A percentile compares a stretch with the other conserved stretches of the same genome.
phyloP scores from a whole-genome alignment of 176 grass and related monocot species.

The Hyparrhenia diplandra region DNA sequence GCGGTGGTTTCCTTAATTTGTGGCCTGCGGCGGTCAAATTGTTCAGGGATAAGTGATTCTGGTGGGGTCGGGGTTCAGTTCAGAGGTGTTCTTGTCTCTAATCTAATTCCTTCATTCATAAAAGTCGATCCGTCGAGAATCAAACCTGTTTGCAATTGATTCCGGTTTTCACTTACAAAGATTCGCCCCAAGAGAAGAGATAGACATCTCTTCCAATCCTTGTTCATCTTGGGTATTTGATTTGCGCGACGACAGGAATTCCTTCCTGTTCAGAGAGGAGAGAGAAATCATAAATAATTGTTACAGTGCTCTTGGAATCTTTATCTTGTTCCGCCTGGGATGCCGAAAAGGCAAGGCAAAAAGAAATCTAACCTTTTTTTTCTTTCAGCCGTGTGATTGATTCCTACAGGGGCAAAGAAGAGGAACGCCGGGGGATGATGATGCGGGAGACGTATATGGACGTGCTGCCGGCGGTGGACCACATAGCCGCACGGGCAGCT shows the following conservation, averaged over 20 bases:
- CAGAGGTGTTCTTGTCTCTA: constrained; percentile 15
- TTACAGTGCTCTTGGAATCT: constrained; percentile 8
- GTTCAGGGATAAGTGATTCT: neutral
- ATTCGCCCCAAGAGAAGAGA: too few species aligned
- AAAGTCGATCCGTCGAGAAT: neutral
- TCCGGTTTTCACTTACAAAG: constrained; percentile 13
- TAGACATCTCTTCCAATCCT: neutral
- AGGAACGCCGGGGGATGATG: constrained; percentile 32
- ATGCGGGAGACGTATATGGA: constrained; percentile 64
- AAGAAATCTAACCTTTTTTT: constrained; percentile 18
- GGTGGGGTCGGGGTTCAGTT: neutral
- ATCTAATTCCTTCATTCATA: constrained; percentile 19
- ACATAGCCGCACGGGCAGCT: constrained; percentile 31
- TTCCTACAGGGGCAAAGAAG: constrained; percentile 27
- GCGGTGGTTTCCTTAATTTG: neutral
- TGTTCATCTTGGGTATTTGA: neutral
- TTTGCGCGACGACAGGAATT: constrained; percentile 13
- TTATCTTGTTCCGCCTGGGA: neutral
- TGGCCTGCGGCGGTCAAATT: neutral
- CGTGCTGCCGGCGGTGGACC: constrained; percentile 53
- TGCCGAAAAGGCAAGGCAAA: constrained; percentile 14
- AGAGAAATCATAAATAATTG: too few species aligned
- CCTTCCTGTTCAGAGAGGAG: neutral
- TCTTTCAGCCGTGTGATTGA: neutral
- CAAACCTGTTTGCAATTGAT: neutral